A percentile compares a stretch with the other conserved stretches of the same genome.
Evolutionary conservation across 768 basidiomycete species (phyloP).

Genomic region (Xanthoconium stramineum): DNA sequence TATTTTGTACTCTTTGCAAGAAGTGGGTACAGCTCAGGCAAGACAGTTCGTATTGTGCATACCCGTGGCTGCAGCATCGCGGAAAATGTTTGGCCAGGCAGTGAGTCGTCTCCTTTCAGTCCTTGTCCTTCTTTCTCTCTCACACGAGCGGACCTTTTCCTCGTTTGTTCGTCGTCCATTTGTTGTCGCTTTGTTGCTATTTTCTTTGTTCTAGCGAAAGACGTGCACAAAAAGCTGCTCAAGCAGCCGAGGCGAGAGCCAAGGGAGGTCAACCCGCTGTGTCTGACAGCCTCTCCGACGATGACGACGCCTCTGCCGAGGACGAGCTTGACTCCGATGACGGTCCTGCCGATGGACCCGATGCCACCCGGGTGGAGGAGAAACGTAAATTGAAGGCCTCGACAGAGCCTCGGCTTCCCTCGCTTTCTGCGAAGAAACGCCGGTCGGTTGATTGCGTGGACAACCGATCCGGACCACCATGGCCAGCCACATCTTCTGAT

Average conservation of each 20-base stretch:
- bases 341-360: slow-evolving; percentile 21
- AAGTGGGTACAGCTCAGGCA: slow-evolving; percentile 84
- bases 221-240: slow-evolving; percentile 52
- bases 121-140: background rate
- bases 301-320: slow-evolving; percentile 31
- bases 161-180: background rate
- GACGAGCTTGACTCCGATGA: slow-evolving; percentile 40
- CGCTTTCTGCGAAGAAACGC: slow-evolving; percentile 23
- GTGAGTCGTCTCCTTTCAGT: slow-evolving; percentile 40
- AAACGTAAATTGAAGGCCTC: slow-evolving; percentile 25
- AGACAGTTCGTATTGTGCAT: slow-evolving; percentile 75
- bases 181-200: background rate
- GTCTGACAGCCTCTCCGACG: slow-evolving; percentile 31
- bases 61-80: slow-evolving; percentile 79
- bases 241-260: slow-evolving; percentile 46
- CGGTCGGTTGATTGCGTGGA: slow-evolving; percentile 17
- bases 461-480: slow-evolving; percentile 19
- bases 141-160: slow-evolving; percentile 8
- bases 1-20: slow-evolving; percentile 71
- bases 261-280: slow-evolving; percentile 24
- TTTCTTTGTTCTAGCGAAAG: slow-evolving; percentile 43
- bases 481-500: slow-evolving; percentile 21
- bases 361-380: slow-evolving; percentile 19
- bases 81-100: slow-evolving; percentile 70
- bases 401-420: slow-evolving; percentile 16